Percentiles rank a stretch among this genome's conserved stretches.
Evolutionary conservation across 129 eudicot genomes (phyloP).

Genomic region (Calendula officinalis): DNA sequence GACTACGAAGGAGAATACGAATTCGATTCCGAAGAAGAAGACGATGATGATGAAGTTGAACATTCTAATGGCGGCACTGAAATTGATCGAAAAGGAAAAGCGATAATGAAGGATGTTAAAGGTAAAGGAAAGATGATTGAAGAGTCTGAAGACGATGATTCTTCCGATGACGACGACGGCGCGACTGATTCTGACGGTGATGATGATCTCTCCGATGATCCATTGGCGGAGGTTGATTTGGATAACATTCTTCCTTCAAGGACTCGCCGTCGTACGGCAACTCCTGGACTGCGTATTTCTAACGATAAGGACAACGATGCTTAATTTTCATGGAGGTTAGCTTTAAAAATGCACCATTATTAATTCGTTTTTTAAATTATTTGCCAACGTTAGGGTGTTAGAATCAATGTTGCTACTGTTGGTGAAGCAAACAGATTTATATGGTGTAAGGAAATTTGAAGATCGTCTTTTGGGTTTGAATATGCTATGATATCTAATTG

Average conservation of each 20-base stretch:
- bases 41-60: constrained; percentile 42
- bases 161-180: constrained; percentile 39
- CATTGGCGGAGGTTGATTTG: constrained; percentile 84
- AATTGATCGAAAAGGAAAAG: constrained; percentile 58
- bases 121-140: constrained; percentile 76
- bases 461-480: constrained; percentile 16
- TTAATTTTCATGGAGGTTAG: constrained; percentile 29
- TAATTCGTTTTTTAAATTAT: neutral
- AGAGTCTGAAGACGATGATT: constrained; percentile 58
- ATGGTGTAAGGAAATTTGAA: constrained; percentile 14
- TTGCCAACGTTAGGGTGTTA: constrained; percentile 20
- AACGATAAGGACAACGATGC: constrained; percentile 26
- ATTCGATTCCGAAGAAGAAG: constrained; percentile 30
- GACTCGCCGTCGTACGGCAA: constrained; percentile 54
- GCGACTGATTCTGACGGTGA: constrained; percentile 35
- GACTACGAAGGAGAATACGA: constrained; percentile 21
- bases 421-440: constrained; percentile 3
- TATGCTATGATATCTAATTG: constrained; percentile 13
- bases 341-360: constrained; percentile 10
- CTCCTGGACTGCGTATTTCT: constrained; percentile 46
- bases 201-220: constrained; percentile 80
- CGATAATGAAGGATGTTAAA: constrained; percentile 52
- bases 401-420: constrained; percentile 27
- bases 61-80: constrained; percentile 26
- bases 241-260: constrained; percentile 89